These are phyloP conservation scores for Cutaneotrichosporon sp. DNA, from an alignment of 1,284 basidiomycete species.

Conservation along the genomic window DNA sequence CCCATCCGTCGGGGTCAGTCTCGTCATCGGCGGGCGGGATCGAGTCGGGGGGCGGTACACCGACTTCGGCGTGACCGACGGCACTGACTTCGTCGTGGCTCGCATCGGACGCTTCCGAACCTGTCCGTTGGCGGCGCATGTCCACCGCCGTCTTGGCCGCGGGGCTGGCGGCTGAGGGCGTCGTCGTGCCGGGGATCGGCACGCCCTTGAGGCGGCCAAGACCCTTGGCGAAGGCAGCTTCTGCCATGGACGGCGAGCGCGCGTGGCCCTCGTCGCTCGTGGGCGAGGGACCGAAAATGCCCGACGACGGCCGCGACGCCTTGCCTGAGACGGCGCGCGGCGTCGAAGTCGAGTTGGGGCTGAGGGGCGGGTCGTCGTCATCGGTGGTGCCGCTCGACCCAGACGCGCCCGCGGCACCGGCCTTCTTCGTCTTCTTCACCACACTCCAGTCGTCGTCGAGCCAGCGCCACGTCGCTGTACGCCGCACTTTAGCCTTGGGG, in stretches of 20 bases:
- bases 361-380: background rate
- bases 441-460: constrained; percentile 82
- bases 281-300: constrained; percentile 11
- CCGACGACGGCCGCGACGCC: constrained; percentile 17
- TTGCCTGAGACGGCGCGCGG: background rate
- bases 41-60: background rate
- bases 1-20: constrained; percentile 86
- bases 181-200: constrained; percentile 17
- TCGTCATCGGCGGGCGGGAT: constrained; percentile 37
- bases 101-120: constrained; percentile 16
- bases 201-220: constrained; percentile 42
- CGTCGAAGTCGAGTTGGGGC: background rate
- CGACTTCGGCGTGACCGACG: too few relatives aligned
- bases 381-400: background rate
- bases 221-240: constrained; percentile 49
- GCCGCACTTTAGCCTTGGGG: constrained; percentile 52
- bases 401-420: background rate
- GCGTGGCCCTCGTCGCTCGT: constrained; percentile 2
- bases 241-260: constrained; percentile 41
- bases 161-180: constrained; percentile 2
- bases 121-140: constrained; percentile 8
- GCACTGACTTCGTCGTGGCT: constrained; percentile 10
- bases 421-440: constrained; percentile 4
- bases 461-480: constrained; percentile 76
- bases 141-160: constrained; percentile 15